A percentile compares a stretch with the other conserved stretches of the same genome.
Conservation (phyloP, 192 early-diverging fungal species). For the Lunasporangiospora selenospora region DNA sequence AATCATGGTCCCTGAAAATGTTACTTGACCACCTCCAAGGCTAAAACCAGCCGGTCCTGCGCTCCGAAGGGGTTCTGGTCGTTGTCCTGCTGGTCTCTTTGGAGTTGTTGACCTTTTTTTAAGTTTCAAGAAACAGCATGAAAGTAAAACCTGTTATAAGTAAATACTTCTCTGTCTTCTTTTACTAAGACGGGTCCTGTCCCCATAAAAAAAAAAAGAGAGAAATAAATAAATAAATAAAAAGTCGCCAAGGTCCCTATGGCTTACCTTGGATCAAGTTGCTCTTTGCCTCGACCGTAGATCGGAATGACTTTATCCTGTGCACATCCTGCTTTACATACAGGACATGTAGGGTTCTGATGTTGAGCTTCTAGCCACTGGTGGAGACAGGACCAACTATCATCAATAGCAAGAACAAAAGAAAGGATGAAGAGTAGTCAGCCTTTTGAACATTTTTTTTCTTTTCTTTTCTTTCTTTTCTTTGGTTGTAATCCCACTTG, state of each 20-base stretch:
- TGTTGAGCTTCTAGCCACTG: constrained; percentile 78
- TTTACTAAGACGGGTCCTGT: not conserved
- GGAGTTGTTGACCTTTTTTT: constrained; percentile 57
- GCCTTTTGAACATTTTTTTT: not conserved
- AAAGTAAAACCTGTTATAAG: not conserved
- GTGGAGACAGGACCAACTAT: constrained; percentile 71
- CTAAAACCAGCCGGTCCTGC: constrained; percentile 54
- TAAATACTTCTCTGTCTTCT: not conserved
- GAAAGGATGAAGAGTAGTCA: not conserved
- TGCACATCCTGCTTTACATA: constrained; percentile 86
- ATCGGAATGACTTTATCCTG: constrained; percentile 86
- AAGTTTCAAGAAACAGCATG: not conserved
- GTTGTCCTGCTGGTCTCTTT: constrained; percentile 78
- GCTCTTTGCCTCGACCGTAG: constrained; percentile 80
- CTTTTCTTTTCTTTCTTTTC: not conserved
- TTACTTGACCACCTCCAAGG: constrained; percentile 61
- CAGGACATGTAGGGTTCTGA: constrained; percentile 78
- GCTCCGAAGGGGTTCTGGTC: constrained; percentile 71
- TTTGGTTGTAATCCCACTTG: no score
- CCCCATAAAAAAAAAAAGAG: not conserved
- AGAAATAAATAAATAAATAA: not conserved
- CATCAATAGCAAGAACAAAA: not conserved
- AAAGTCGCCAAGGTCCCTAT: not conserved
- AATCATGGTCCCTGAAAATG: constrained; percentile 64
- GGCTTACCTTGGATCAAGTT: constrained; percentile 74